phyloP scores from a whole-genome alignment of 1,284 basidiomycete species.

The Apiotrichum brassicae region DNA sequence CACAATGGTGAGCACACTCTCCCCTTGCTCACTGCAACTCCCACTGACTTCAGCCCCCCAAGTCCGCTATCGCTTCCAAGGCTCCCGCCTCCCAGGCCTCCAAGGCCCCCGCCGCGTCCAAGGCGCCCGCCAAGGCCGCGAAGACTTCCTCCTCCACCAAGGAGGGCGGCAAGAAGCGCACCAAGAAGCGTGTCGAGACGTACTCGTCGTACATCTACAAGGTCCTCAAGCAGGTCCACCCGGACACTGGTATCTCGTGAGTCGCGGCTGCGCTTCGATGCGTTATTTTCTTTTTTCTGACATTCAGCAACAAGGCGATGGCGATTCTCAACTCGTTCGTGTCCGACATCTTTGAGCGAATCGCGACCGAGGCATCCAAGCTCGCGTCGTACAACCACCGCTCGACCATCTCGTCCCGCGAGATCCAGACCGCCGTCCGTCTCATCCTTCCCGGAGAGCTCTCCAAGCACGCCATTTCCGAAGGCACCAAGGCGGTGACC shows the following conservation, averaged over 20 bases:
- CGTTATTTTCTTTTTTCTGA: neutral
- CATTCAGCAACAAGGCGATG: conserved; percentile 84
- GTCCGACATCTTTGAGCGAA: conserved; percentile 89
- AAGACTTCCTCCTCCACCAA: conserved; percentile 13
- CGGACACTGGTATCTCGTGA: conserved; percentile 79
- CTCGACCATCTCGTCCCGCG: conserved; percentile 87
- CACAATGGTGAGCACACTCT: conserved; percentile 1
- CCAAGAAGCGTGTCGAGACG: conserved; percentile 81
- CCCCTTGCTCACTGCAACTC: neutral
- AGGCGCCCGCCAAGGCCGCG: conserved; percentile 54
- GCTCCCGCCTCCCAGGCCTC: conserved; percentile 57
- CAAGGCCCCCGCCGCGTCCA: conserved; percentile 52
- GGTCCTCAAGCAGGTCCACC: conserved; percentile 65
- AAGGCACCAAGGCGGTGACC: conserved; percentile 57
- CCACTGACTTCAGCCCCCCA: conserved; percentile 38
- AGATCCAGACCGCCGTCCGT: conserved; percentile 86
- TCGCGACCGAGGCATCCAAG: conserved; percentile 86
- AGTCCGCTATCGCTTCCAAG: conserved; percentile 47
- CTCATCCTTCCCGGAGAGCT: conserved; percentile 81
- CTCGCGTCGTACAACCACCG: conserved; percentile 89
- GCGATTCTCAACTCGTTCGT: conserved; percentile 88
- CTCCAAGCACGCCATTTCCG: conserved; percentile 78
- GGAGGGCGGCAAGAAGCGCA: conserved; percentile 53
- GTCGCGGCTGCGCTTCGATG: conserved; percentile 3
- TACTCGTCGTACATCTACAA: conserved; percentile 95